phyloP scores from a whole-genome alignment of 2,329 filamentous ascomycete genomes.

The Bipolaris zeicola region DNA sequence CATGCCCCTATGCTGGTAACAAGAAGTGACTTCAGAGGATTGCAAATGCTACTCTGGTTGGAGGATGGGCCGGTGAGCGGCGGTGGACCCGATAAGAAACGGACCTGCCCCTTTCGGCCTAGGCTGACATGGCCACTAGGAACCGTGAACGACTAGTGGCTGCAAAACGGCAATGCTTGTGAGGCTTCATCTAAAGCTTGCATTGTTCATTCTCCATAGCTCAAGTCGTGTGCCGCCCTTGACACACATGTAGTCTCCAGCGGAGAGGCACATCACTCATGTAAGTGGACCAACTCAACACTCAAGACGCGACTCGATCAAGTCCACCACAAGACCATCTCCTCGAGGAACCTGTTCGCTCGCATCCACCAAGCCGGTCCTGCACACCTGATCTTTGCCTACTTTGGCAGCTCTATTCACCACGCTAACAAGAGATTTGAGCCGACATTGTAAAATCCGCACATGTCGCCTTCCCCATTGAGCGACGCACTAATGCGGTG shows the following conservation, averaged over 20 bases:
- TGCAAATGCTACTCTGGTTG: too few species aligned
- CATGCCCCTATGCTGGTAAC: too few species aligned
- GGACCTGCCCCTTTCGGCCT: not conserved
- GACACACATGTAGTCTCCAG: not conserved
- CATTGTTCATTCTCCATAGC: too few species aligned
- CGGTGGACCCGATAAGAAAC: not conserved
- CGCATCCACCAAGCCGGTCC: not conserved
- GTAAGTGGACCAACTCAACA: not conserved
- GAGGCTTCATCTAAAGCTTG: not conserved
- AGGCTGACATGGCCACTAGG: not conserved
- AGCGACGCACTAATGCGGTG: not conserved
- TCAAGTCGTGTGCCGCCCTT: not conserved
- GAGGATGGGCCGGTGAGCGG: too few species aligned
- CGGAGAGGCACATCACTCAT: not conserved
- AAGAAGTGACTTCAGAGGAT: too few species aligned
- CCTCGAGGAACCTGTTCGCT: too few species aligned
- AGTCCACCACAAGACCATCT: not conserved
- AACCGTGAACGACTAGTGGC: not conserved
- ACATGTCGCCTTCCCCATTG: not conserved
- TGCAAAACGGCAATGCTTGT: not conserved
- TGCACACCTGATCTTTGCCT: not conserved
- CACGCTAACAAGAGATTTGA: not conserved
- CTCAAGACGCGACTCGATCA: not conserved
- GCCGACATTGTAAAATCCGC: too few species aligned
- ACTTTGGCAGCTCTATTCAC: not conserved